Evolutionary conservation across 2,329 filamentous ascomycete species (phyloP).

Genomic region (Aspergillus proliferans): DNA sequence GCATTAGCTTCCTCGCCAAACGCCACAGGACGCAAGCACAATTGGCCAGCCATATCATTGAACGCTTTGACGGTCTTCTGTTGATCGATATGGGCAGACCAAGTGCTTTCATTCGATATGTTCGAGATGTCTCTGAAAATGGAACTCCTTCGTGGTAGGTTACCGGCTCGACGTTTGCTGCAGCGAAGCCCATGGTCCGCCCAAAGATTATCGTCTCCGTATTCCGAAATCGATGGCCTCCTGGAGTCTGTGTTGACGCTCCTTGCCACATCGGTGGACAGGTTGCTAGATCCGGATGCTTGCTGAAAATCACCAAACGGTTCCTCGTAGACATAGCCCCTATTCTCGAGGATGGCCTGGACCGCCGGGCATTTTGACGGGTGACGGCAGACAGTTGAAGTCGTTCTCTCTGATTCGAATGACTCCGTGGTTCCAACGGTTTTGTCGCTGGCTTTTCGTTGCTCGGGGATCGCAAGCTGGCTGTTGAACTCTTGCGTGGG

Average conservation of each 20-base stretch:
- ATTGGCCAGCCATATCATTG: conserved; percentile 22
- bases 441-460: conserved; percentile 28
- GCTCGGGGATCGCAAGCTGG: conserved; percentile 5
- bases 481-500: not conserved
- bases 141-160: conserved; percentile 14
- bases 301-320: conserved; percentile 12
- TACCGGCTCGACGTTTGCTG: conserved; percentile 8
- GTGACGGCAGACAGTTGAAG: conserved; percentile 25
- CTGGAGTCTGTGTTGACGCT: conserved; percentile 3
- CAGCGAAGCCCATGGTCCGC: not conserved
- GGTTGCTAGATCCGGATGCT: conserved; percentile 5
- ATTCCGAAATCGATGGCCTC: conserved; percentile 9
- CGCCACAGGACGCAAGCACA: conserved; percentile 16
- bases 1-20: conserved; percentile 3
- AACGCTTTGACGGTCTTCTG: conserved; percentile 21
- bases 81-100: conserved; percentile 19
- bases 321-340: conserved; percentile 6
- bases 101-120: conserved; percentile 14
- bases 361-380: conserved; percentile 23
- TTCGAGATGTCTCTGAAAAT: conserved; percentile 16
- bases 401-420: conserved; percentile 12
- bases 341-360: conserved; percentile 15
- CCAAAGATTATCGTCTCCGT: conserved; percentile 6
- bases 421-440: conserved; percentile 22
- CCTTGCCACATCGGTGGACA: conserved; percentile 5